Evolutionary conservation across 176 grass and related monocot genomes (phyloP).

Genomic region (Carex littledalei): DNA sequence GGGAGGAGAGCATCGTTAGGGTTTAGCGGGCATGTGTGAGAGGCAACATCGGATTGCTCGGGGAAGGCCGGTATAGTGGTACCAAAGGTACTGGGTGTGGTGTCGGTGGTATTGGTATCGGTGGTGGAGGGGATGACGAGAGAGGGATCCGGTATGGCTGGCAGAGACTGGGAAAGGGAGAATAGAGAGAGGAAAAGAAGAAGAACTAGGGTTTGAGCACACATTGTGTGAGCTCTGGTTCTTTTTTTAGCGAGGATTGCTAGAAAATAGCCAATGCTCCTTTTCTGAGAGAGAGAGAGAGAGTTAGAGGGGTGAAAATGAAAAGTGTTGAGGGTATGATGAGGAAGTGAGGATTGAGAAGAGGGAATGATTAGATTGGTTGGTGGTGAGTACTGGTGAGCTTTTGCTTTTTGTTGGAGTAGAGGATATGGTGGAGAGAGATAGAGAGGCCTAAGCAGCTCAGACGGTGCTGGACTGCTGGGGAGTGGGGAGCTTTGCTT

Average conservation of each 20-base stretch:
- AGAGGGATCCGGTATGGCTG: slow-evolving; percentile 46
- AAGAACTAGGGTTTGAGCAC: slow-evolving; percentile 17
- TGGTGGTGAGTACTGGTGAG: neutral
- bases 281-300: neutral
- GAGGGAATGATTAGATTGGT: slow-evolving; percentile 12
- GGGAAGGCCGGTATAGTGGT: slow-evolving; percentile 95
- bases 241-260: neutral
- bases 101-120: neutral
- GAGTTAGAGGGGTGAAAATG: slow-evolving; percentile 6
- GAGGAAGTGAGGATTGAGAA: slow-evolving; percentile 24
- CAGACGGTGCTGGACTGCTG: neutral
- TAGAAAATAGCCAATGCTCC: neutral
- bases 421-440: neutral
- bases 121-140: slow-evolving; percentile 37
- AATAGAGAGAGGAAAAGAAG: slow-evolving; percentile 31
- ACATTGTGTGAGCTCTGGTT: slow-evolving; percentile 6
- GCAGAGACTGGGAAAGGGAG: slow-evolving; percentile 23
- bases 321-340: slow-evolving; percentile 35
- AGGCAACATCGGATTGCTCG: slow-evolving; percentile 70
- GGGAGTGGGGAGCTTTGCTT: neutral
- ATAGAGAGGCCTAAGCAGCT: slow-evolving; percentile 1
- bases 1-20: slow-evolving; percentile 49
- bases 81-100: neutral
- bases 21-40: slow-evolving; percentile 63
- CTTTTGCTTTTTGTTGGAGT: slow-evolving; percentile 24